Base-by-base conservation (phyloP, 768 basidiomycete genomes). In the Trametes cinnabarina region DNA sequence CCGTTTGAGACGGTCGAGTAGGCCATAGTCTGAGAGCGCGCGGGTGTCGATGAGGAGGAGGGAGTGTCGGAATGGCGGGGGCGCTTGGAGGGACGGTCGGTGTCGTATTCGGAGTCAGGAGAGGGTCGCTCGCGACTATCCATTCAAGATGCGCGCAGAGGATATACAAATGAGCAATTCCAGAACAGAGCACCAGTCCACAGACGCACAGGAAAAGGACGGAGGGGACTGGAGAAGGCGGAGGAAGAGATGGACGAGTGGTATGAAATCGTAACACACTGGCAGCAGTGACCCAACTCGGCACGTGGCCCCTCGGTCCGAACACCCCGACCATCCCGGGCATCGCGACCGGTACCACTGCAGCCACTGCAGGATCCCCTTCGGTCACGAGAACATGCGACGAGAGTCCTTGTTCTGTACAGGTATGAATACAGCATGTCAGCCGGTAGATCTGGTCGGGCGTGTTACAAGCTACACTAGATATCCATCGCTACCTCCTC, bases 31-130 rank as follows among this genome's bases (percentile, higher is more conserved):
- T 44, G 53, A 30, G 23, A 22, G n/a, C n/a, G 39, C n/a, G 35
- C 10, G 57, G 42, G 17, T 49, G 55, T 25, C 50, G 19, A 15
- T 8, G 51, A 7, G 43, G 47, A 5, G 37, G 44, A 53, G 64
- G 67, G 40, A 72, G 65, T 20, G 74, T 47, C 65, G 30, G 73
- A 69, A 60, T 62, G 73, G 61, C 77, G 75, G 23, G 68, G 63
- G 55, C 76, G 76, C 61, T 80, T 80, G 25, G 51, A 47, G 26
- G 78, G 74, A 12, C 71, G 66, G 12, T 65, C 59, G 32, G 50
- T 51, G 55, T 71, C 70, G 37, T 55, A 65, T 47, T 72, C 70
- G n/a, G 66, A 65, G 60, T 68, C 68, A 14, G 67, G 61, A 28
- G 63, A 60, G 46, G 62, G 49, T 39, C 51, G 53, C 14, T 71